Conservation (phyloP, 257 asterid genomes). For the Datura wrightii region DNA sequence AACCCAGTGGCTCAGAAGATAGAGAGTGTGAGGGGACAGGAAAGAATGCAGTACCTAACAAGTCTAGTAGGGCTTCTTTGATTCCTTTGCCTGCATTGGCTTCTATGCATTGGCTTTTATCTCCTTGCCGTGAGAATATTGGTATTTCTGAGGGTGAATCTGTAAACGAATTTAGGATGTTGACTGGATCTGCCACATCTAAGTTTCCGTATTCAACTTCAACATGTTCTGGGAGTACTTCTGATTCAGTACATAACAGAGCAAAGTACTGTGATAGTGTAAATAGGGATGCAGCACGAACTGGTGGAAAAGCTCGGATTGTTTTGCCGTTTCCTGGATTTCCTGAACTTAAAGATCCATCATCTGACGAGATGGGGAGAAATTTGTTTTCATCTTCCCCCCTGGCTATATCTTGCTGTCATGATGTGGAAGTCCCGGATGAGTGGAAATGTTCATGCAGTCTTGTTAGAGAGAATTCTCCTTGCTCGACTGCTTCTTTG, state of each 20-base stretch:
- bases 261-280: constrained; percentile 34
- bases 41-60: constrained; percentile 24
- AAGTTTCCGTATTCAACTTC: constrained; percentile 48
- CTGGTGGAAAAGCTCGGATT: constrained; percentile 40
- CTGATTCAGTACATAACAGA: constrained; percentile 41
- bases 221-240: constrained; percentile 33
- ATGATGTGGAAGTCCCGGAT: constrained; percentile 19
- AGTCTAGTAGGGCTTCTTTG: constrained; percentile 42
- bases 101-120: constrained; percentile 61
- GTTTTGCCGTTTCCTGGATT: constrained; percentile 36
- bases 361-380: constrained; percentile 25
- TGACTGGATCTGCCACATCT: constrained; percentile 33
- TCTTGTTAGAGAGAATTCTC: constrained; percentile 42
- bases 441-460: constrained; percentile 23
- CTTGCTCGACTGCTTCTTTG: constrained; percentile 45
- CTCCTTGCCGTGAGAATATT: constrained; percentile 48
- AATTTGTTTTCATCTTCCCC: constrained; percentile 32
- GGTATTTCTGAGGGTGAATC: constrained; percentile 39
- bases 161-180: constrained; percentile 29
- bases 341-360: constrained; percentile 34
- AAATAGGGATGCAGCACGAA: constrained; percentile 29
- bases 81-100: constrained; percentile 73
- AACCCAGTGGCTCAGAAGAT: constrained; percentile 28
- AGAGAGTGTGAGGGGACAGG: neutral
- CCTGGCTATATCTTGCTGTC: constrained; percentile 30